Percentiles rank a stretch among this genome's conserved stretches.
Conservation (phyloP, 805 yeast genomes). For the Yamadazyma laniorum region DNA sequence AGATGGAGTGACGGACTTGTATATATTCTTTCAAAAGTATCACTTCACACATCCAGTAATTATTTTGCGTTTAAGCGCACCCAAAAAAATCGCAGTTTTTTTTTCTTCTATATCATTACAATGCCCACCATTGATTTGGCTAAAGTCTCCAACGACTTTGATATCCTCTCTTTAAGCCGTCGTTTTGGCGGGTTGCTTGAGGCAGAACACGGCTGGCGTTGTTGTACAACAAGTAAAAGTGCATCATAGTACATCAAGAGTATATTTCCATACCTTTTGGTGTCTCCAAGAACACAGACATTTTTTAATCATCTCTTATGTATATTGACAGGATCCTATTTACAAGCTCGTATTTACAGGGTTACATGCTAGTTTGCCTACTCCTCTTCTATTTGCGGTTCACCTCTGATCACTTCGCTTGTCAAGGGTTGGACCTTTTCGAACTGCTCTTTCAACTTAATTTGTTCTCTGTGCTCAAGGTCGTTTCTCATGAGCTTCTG, state of each 20-base stretch:
- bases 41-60: too few species aligned
- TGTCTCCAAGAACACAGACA: conserved; percentile 53
- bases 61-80: too few species aligned
- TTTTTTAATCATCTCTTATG: conserved; percentile 9
- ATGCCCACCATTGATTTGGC: conserved; percentile 5
- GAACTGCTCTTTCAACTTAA: conserved; percentile 54
- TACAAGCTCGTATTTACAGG: too few species aligned
- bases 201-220: conserved; percentile 26
- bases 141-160: conserved; percentile 13
- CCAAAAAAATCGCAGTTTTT: too few species aligned
- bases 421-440: conserved; percentile 61
- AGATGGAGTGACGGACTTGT: conserved; percentile 25
- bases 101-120: not conserved
- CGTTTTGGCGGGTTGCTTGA: conserved; percentile 42
- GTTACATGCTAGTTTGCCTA: not conserved
- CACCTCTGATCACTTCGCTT: conserved; percentile 35
- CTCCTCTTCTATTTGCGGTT: conserved; percentile 10
- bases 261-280: conserved; percentile 33
- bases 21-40: conserved; percentile 1
- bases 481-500: conserved; percentile 52
- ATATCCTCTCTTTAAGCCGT: conserved; percentile 38
- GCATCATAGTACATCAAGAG: conserved; percentile 50
- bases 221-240: conserved; percentile 23
- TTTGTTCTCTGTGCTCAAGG: conserved; percentile 65
- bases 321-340: conserved; percentile 3